Base-by-base conservation (phyloP, 176 grass and related monocot genomes). In the Zea mays region DNA sequence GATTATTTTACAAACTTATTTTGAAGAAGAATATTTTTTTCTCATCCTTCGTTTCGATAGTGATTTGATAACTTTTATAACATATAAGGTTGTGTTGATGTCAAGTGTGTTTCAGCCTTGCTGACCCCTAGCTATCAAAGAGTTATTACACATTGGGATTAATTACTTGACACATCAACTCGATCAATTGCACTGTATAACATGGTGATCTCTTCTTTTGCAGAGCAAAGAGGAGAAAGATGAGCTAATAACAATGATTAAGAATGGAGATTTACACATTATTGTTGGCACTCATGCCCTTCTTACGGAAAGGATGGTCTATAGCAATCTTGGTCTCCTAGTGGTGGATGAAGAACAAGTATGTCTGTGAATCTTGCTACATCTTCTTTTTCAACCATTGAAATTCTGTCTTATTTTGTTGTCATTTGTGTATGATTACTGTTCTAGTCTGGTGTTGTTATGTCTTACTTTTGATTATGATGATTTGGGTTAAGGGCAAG, bases 271-370 rank as follows among this genome's bases (percentile, higher is more conserved):
- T 63, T 80, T 97, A 69, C 86, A 92, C 62, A 92, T 97, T 20
- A 79, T 94, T 82, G 86, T 97, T 84, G 94, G 94, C 75, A 97
- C 94, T 74, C 94, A 97, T 86, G 89, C 87, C 55, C 77, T 97
- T 88, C 91, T 97, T 81, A 90, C 91, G 14, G 90, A 93, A 65
- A 85, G 91, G 14, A 88, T 97, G 85, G 71, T 65, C 21, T 94
- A 90, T 79, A 89, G 86, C 82, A 97, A 94, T 76, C 82, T 97
- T 62, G 91, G 94, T 79, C 91, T 97, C 55, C 87, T 97, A 76
- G 89, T 97, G 51, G 89, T 97, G 68, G 94, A 97, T 86, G 94
- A 97, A 74, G 94, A 97, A 81, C 94, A 97, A 49, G 94, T 94
- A 65, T 33, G 6, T 5, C 60, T 84, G 15, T 62, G 52, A 50